These are phyloP conservation scores for Aspergillus sp. DNA, from an alignment of 2,329 filamentous ascomycete genomes.

Conservation along the genomic window DNA sequence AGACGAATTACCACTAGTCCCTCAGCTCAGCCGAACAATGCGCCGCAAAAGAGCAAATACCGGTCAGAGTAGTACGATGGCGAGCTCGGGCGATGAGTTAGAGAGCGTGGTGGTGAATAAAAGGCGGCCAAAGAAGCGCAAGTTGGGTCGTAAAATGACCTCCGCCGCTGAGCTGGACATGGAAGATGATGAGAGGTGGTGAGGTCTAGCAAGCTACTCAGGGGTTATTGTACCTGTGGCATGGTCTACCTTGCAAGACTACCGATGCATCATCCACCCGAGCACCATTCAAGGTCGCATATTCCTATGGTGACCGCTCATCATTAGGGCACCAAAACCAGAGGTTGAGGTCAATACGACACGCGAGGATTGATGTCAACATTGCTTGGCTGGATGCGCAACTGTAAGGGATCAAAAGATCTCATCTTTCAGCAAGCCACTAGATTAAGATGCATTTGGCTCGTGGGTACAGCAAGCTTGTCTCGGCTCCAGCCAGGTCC, in stretches of 20 bases:
- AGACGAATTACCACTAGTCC: conserved; percentile 21
- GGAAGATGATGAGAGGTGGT: conserved; percentile 20
- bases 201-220: neutral
- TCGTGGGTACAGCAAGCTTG: neutral
- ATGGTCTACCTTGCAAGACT: neutral
- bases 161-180: conserved; percentile 27
- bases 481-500: too few relatives aligned
- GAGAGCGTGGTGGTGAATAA: conserved; percentile 22
- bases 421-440: neutral
- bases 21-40: conserved; percentile 5
- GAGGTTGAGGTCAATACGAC: neutral
- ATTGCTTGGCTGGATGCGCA: neutral
- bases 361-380: neutral
- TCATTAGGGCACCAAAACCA: neutral
- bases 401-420: neutral
- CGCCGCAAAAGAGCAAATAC: conserved; percentile 26
- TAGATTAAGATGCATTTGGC: neutral
- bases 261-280: neutral
- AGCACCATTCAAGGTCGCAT: too few relatives aligned
- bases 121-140: conserved; percentile 30
- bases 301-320: too few relatives aligned
- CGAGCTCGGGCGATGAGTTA: conserved; percentile 28
- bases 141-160: conserved; percentile 17
- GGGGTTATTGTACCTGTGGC: neutral
- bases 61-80: conserved; percentile 19